Percentiles rank a stretch among this genome's conserved stretches.
Evolutionary conservation across 345 rosid genomes (phyloP).

Genomic region (Eutrema yunnanense): DNA sequence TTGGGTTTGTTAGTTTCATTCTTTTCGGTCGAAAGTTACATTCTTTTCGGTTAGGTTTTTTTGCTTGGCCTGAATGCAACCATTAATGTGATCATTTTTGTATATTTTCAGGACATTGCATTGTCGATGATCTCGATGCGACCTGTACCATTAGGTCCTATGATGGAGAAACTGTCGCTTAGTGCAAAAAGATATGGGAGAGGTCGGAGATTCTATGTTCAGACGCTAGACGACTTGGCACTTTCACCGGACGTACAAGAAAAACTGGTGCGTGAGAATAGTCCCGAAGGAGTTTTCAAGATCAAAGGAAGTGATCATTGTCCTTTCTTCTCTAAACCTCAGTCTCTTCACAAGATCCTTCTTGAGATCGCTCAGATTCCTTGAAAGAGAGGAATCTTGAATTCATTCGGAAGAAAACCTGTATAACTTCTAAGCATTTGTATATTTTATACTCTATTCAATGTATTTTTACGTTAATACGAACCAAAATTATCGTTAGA

Average conservation of each 20-base stretch:
- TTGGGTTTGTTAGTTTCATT: too few relatives aligned
- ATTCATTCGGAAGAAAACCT: not conserved
- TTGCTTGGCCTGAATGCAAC: not conserved
- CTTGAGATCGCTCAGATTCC: slow-evolving; percentile 75
- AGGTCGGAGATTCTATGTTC: slow-evolving; percentile 69
- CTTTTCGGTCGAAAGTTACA: too few relatives aligned
- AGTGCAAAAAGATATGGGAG: slow-evolving; percentile 58
- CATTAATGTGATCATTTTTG: not conserved
- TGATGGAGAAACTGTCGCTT: slow-evolving; percentile 75
- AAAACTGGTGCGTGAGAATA: slow-evolving; percentile 72
- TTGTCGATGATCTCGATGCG: slow-evolving; percentile 92
- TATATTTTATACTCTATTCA: not conserved
- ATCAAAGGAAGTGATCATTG: slow-evolving; percentile 95
- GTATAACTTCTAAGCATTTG: not conserved
- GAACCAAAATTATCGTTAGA: not conserved
- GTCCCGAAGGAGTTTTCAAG: slow-evolving; percentile 81
- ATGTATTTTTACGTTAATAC: not conserved
- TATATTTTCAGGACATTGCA: slow-evolving; percentile 62
- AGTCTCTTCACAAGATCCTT: slow-evolving; percentile 75
- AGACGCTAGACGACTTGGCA: slow-evolving; percentile 80
- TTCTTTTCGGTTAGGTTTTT: too few relatives aligned
- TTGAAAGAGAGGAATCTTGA: slow-evolving; percentile 9
- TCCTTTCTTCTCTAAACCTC: slow-evolving; percentile 94
- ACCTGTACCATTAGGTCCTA: slow-evolving; percentile 71
- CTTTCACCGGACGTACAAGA: slow-evolving; percentile 91